These are phyloP conservation scores for Moesziomyces globuligerus DNA, from an alignment of 1,284 basidiomycete genomes.

Conservation along the genomic window DNA sequence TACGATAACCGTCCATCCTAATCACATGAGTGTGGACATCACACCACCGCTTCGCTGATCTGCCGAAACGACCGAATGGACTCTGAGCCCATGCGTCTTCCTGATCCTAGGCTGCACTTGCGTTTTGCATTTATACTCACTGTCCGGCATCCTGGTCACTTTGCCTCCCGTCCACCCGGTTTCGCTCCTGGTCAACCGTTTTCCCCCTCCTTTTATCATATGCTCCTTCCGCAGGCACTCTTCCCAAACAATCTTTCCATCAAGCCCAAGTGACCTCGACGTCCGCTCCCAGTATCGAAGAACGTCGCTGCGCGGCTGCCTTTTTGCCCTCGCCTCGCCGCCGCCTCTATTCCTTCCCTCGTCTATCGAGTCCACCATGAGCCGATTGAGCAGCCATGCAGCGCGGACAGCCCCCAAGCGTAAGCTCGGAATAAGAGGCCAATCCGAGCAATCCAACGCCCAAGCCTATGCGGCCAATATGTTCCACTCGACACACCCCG, in stretches of 20 bases:
- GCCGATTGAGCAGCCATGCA: neutral
- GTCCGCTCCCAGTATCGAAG: too few relatives aligned
- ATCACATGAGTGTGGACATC: constrained; percentile 4
- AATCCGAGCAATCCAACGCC: too few relatives aligned
- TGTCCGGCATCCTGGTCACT: neutral
- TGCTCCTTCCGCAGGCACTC: too few relatives aligned
- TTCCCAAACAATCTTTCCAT: too few relatives aligned
- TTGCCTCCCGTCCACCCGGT: neutral
- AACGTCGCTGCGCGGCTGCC: too few relatives aligned
- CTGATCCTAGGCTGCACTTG: neutral
- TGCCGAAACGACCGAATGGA: neutral
- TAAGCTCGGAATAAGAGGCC: neutral
- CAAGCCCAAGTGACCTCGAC: too few relatives aligned
- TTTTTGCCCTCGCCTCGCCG: neutral
- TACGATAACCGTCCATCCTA: constrained; percentile 5
- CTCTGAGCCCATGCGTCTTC: neutral
- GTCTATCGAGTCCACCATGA: neutral
- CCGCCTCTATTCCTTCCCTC: too few relatives aligned
- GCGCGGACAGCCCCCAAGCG: neutral
- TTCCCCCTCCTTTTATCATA: neutral
- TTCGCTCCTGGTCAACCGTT: neutral
- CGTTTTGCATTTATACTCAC: neutral
- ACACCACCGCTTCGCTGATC: constrained; percentile 7
- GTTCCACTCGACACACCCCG: too few relatives aligned
- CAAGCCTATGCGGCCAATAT: too few relatives aligned